These are phyloP conservation scores for Colletotrichum falcatum DNA, from an alignment of 2,329 filamentous ascomycete genomes.

Conservation along the genomic window DNA sequence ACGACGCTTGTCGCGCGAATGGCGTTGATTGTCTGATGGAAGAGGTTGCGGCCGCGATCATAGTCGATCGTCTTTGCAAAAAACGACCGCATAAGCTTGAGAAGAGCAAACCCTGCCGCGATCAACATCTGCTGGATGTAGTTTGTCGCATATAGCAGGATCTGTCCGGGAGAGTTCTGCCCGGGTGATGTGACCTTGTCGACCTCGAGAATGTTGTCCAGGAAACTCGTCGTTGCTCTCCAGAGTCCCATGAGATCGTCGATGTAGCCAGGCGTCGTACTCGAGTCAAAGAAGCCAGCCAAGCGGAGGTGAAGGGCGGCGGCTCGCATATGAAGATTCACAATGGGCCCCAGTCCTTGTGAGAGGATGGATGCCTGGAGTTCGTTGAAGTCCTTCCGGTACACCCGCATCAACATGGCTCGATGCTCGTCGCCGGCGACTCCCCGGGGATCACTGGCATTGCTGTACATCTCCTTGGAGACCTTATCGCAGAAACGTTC, in stretches of 20 bases:
- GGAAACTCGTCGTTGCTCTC: slow-evolving; percentile 76
- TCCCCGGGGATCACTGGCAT: slow-evolving; percentile 77
- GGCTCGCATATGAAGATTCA: slow-evolving; percentile 76
- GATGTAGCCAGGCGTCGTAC: slow-evolving; percentile 76
- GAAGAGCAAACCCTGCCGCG: slow-evolving; percentile 80
- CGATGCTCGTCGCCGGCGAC: slow-evolving; percentile 76
- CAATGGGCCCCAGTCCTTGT: slow-evolving; percentile 67
- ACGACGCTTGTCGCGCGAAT: slow-evolving; percentile 80
- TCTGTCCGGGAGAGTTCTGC: slow-evolving; percentile 61
- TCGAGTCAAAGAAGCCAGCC: slow-evolving; percentile 85
- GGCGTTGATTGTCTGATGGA: slow-evolving; percentile 76
- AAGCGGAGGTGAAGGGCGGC: slow-evolving; percentile 81
- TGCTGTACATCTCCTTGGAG: slow-evolving; percentile 83
- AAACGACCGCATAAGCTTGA: slow-evolving; percentile 83
- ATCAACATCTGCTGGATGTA: slow-evolving; percentile 89
- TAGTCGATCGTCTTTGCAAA: slow-evolving; percentile 80
- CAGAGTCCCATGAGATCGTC: slow-evolving; percentile 82
- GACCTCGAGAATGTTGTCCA: slow-evolving; percentile 72
- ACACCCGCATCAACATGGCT: slow-evolving; percentile 74
- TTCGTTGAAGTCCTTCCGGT: slow-evolving; percentile 73
- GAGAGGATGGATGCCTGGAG: slow-evolving; percentile 71
- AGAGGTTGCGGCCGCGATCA: slow-evolving; percentile 74
- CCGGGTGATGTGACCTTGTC: slow-evolving; percentile 60
- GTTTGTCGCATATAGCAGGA: slow-evolving; percentile 76
- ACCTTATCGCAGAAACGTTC: slow-evolving; percentile 83